Conservation (phyloP, 805 yeast genomes). For the Naumovozyma dairenensis region DNA sequence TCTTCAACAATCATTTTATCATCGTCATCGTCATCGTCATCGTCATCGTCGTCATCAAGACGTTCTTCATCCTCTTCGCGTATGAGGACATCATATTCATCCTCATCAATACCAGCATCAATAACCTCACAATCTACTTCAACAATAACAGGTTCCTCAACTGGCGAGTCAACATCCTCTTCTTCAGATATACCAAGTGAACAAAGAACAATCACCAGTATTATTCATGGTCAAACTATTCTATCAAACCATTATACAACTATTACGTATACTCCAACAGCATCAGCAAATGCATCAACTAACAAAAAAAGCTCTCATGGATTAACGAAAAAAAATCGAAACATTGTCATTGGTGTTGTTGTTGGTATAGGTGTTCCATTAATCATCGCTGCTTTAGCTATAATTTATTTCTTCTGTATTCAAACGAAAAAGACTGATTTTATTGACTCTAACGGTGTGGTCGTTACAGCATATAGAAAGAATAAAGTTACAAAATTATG, state of each 20-base stretch:
- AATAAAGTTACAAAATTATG: constrained; percentile 17
- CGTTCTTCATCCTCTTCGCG: constrained; percentile 3
- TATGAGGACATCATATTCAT: constrained; percentile 5
- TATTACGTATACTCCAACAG: constrained; percentile 20
- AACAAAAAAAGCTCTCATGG: constrained; percentile 24
- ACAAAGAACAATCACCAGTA: constrained; percentile 14
- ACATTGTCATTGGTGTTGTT: constrained; percentile 54
- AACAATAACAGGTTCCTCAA: constrained; percentile 8
- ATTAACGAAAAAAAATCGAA: constrained; percentile 36
- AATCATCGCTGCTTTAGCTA: constrained; percentile 17
- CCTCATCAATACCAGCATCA: constrained; percentile 7
- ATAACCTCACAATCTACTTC: constrained; percentile 14
- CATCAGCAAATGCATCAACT: constrained; percentile 19
- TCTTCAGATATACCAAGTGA: constrained; percentile 7
- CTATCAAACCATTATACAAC: constrained; percentile 24
- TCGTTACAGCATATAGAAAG: constrained; percentile 21
- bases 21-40: constrained; percentile 4
- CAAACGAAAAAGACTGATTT: constrained; percentile 20
- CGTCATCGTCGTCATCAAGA: constrained; percentile 5
- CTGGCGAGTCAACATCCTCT: constrained; percentile 6
- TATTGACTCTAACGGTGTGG: constrained; percentile 25
- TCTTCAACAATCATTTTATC: constrained; percentile 1
- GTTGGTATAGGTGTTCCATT: constrained; percentile 62
- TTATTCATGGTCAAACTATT: constrained; percentile 25
- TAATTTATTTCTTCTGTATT: constrained; percentile 18